Conservation (phyloP, 208 protist genomes). For the Leishmania braziliensis region DNA sequence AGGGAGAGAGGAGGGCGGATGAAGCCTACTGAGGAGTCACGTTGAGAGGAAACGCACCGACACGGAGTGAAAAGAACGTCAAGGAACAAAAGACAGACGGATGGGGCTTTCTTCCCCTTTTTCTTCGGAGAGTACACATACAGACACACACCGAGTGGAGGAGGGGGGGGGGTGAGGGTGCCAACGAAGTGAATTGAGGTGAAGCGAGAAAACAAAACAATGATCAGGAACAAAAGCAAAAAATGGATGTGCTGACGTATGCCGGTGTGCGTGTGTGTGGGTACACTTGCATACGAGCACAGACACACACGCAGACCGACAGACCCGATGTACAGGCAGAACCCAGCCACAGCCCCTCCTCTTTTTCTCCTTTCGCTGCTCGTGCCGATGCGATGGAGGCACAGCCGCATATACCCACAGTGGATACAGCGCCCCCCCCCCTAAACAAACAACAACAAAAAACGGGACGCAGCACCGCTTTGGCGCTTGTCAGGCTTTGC, state of each 20-base stretch:
- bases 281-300: constrained; percentile 2
- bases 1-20: neutral
- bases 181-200: neutral
- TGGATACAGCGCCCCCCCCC: neutral
- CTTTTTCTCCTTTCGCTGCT: neutral
- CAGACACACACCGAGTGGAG: neutral
- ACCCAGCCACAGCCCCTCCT: neutral
- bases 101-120: neutral
- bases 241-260: neutral
- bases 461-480: neutral
- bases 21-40: neutral
- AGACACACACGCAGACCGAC: neutral
- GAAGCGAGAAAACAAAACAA: constrained; percentile 7
- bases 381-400: neutral
- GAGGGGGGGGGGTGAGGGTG: neutral
- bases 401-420: neutral
- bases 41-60: neutral
- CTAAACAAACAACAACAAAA: too few species aligned
- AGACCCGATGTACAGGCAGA: neutral
- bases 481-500: neutral
- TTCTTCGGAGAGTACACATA: neutral
- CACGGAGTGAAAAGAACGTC: neutral
- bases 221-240: neutral
- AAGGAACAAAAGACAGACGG: neutral
- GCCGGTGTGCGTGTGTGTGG: constrained; percentile 3